Base-by-base conservation (phyloP, 352 stramenopile genomes). In the Globisporangium irregulare region DNA sequence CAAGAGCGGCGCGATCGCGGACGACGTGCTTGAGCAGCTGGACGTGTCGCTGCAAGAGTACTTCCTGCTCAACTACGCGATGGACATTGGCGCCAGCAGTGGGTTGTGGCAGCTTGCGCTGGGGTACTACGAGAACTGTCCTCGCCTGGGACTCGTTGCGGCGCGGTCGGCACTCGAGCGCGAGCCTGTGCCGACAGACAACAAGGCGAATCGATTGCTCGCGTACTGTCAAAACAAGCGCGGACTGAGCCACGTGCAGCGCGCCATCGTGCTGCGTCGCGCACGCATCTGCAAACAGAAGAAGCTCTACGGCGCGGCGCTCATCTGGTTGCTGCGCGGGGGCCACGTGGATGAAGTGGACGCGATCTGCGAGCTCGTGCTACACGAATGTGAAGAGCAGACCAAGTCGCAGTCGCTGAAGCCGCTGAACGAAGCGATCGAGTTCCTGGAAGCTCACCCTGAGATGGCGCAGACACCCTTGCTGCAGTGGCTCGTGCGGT, bases 81-180 rank as follows among this genome's bases (percentile, higher is more conserved):
- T 91, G 70, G 81, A 93, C 22, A 77, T 93, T 7, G 77, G 75
- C 8, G 66, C 75, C 18, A 87, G 78, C 48, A 79, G 75, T 56
- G 78, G 80, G 14, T 77, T 89, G 67, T 92, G 86, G 86, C 82
- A 90, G 66, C 78, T 94, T 58, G 78, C 76, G 0, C 64, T 85
- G 18, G 75, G 80, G 6, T 94, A 92, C 68, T 86, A 85, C 46
- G 84, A 91, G 65, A 62, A 73, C 32, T 94, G 86, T 41, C 78
- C 77, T n/a, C 76, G 70, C 8, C 86, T 80, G 29, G 86, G 86
- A 2, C 61, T 73, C 20, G 59, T 76, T 27, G 81, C 83, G 0
- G 73, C 83, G 58, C 71, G 70, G 27, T 80, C 80, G 0, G 64
- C 73, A 1, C 68, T 94, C 8, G 74, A 73, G 25, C 75, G 77